Conservation (phyloP, 2,329 filamentous ascomycete genomes). For the Lecanicillium sp. region DNA sequence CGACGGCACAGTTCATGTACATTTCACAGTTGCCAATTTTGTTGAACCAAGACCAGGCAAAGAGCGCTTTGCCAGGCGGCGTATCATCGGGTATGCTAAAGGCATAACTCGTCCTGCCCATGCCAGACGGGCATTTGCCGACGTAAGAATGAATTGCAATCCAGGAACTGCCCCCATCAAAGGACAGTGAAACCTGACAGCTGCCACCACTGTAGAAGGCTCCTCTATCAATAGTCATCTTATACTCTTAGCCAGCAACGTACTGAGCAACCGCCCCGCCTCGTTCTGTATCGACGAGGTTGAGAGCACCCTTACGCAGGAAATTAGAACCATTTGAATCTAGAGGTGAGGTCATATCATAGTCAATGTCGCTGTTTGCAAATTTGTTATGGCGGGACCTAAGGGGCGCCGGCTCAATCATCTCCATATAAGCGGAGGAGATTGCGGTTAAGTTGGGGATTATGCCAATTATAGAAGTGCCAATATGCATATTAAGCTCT, state of each 20-base stretch:
- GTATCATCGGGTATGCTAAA: conserved; percentile 61
- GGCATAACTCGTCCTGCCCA: conserved; percentile 43
- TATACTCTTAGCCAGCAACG: conserved; percentile 52
- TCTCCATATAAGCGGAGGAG: conserved; percentile 40
- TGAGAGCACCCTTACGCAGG: conserved; percentile 64
- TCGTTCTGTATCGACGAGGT: conserved; percentile 36
- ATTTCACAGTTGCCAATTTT: conserved; percentile 70
- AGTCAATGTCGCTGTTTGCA: conserved; percentile 48
- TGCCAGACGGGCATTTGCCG: conserved; percentile 39
- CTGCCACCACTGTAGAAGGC: conserved; percentile 62
- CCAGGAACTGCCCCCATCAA: conserved; percentile 63
- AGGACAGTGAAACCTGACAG: conserved; percentile 69
- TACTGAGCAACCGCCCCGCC: conserved; percentile 56
- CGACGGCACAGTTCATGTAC: conserved; percentile 78
- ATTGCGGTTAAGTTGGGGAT: too few species aligned
- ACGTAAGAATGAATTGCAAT: conserved; percentile 55
- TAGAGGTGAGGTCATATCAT: conserved; percentile 65
- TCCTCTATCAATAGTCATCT: conserved; percentile 55
- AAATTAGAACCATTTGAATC: conserved; percentile 53
- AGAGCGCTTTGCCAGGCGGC: conserved; percentile 51
- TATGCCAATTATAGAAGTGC: too few species aligned
- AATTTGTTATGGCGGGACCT: conserved; percentile 45
- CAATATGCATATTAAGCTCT: too few species aligned
- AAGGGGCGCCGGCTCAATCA: conserved; percentile 44
- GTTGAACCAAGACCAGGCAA: conserved; percentile 77